Evolutionary conservation across 495 filamentous ascomycete species (phyloP).

Genomic region (Neurospora sp.): DNA sequence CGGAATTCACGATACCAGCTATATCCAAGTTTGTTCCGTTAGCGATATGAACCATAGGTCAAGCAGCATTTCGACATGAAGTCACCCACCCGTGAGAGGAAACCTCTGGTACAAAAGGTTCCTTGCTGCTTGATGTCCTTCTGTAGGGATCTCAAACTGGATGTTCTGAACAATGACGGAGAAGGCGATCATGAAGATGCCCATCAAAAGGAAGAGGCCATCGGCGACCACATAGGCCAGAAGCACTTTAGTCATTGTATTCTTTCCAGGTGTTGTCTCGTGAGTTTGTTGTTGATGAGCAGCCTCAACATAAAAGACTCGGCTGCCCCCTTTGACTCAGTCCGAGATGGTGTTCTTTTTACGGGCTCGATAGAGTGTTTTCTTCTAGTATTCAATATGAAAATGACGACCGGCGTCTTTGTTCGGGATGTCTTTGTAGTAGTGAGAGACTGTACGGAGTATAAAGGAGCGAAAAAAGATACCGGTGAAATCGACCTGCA

Average conservation of each 20-base stretch:
- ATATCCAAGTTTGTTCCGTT: constrained; percentile 3
- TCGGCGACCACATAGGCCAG: constrained; percentile 46
- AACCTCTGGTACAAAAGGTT: constrained; percentile 52
- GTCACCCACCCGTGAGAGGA: constrained; percentile 46
- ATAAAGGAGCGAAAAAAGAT: constrained; percentile 4
- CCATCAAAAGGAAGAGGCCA: constrained; percentile 52
- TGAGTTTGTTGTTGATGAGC: constrained; percentile 1
- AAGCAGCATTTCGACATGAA: background rate
- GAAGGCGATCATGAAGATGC: constrained; percentile 53
- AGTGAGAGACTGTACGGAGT: constrained; percentile 1
- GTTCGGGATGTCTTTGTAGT: background rate
- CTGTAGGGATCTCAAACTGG: constrained; percentile 30
- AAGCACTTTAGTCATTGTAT: constrained; percentile 49
- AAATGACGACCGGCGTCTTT: constrained; percentile 19
- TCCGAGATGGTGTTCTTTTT: background rate
- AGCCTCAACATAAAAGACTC: constrained; percentile 7
- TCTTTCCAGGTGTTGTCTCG: constrained; percentile 7
- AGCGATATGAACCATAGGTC: constrained; percentile 11
- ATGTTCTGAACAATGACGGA: constrained; percentile 47
- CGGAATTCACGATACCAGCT: constrained; percentile 58
- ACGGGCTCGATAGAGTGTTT: constrained; percentile 4
- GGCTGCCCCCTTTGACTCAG: constrained; percentile 6
- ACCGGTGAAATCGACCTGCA: constrained; percentile 26
- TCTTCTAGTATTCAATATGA: background rate
- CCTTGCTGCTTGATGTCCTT: constrained; percentile 49